Conservation (phyloP, 164 flowering plant genomes). For the Sedum album region DNA sequence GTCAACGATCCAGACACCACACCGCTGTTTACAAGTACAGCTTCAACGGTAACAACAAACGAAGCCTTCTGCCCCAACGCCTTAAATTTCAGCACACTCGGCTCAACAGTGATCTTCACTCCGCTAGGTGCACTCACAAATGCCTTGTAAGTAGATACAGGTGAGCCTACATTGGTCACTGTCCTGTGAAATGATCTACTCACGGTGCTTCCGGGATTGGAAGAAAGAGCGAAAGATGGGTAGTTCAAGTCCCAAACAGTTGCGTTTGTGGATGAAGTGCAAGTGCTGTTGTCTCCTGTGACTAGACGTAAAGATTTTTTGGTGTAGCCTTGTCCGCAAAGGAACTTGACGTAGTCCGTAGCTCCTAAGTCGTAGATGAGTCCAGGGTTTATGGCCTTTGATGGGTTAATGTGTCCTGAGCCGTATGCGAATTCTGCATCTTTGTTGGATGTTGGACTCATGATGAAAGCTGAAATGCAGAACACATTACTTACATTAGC, state of each 20-base stretch:
- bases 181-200: slow-evolving; percentile 31
- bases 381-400: slow-evolving; percentile 39
- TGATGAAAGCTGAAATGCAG: slow-evolving; percentile 28
- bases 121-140: slow-evolving; percentile 16
- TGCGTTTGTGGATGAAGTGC: slow-evolving; percentile 21
- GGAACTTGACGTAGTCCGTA: slow-evolving; percentile 33
- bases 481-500: not conserved
- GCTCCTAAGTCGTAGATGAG: slow-evolving; percentile 45
- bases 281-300: slow-evolving; percentile 32
- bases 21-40: not conserved
- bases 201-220: not conserved
- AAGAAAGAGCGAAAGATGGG: slow-evolving; percentile 38
- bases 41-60: slow-evolving; percentile 31
- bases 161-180: slow-evolving; percentile 59
- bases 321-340: slow-evolving; percentile 46
- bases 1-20: slow-evolving; percentile 30
- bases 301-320: slow-evolving; percentile 17
- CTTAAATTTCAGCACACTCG: slow-evolving; percentile 27
- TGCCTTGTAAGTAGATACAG: slow-evolving; percentile 33
- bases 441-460: slow-evolving; percentile 22
- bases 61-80: slow-evolving; percentile 28
- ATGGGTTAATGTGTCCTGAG: slow-evolving; percentile 49
- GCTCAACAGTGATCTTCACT: slow-evolving; percentile 27
- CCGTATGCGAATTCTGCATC: slow-evolving; percentile 57
- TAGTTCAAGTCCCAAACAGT: slow-evolving; percentile 49